Conservation (phyloP, 1,284 basidiomycete species). For the Malassezia arunalokei region DNA sequence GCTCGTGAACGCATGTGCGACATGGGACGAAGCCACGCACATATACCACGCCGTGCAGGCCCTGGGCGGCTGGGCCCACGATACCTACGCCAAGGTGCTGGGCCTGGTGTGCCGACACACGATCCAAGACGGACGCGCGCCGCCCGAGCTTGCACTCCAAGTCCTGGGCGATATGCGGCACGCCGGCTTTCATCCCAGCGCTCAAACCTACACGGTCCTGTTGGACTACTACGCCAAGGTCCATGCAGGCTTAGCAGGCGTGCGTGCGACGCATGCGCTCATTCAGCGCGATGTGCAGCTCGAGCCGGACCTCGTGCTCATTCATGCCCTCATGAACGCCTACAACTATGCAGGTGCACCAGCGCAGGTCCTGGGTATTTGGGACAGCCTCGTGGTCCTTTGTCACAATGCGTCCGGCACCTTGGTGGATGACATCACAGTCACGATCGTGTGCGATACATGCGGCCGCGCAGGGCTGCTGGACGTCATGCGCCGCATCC, state of each 20-base stretch:
- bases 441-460: slow-evolving; percentile 72
- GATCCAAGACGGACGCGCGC: slow-evolving; percentile 17
- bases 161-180: slow-evolving; percentile 72
- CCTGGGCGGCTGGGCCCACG: background rate
- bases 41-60: slow-evolving; percentile 16
- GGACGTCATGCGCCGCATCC: slow-evolving; percentile 15
- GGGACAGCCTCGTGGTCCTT: slow-evolving; percentile 57
- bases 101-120: background rate
- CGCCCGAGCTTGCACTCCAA: slow-evolving; percentile 59
- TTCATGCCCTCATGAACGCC: slow-evolving; percentile 79
- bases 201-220: slow-evolving; percentile 61
- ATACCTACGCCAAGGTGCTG: slow-evolving; percentile 1
- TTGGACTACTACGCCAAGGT: slow-evolving; percentile 51
- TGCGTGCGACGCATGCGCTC: slow-evolving; percentile 64
- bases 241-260: slow-evolving; percentile 18
- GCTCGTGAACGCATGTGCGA: slow-evolving; percentile 17
- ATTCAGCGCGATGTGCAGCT: slow-evolving; percentile 65
- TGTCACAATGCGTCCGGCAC: slow-evolving; percentile 1
- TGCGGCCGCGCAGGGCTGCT: slow-evolving; percentile 56
- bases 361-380: slow-evolving; percentile 62
- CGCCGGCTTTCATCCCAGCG: slow-evolving; percentile 54
- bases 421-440: slow-evolving; percentile 55
- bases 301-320: slow-evolving; percentile 61
- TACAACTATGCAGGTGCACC: slow-evolving; percentile 66
- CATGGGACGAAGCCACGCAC: slow-evolving; percentile 19